Base-by-base conservation (phyloP, 2,329 filamentous ascomycete species). In the Cladophialophora chaetospira region DNA sequence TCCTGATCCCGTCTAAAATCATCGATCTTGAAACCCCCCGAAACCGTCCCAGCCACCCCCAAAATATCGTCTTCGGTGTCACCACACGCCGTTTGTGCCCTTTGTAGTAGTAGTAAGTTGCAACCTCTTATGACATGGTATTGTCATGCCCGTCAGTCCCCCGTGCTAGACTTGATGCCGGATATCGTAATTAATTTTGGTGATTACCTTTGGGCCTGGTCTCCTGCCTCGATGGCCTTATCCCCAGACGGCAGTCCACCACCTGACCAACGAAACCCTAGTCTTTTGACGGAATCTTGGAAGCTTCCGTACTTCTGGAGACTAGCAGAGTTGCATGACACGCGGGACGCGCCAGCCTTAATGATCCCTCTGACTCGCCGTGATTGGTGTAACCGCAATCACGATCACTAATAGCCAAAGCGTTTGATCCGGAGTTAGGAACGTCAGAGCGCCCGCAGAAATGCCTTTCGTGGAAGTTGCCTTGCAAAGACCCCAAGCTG, bases 371-470 rank as follows among this genome's bases (percentile, higher is more conserved):
- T 11, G 45, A 28, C 35, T 38, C 35, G n/a, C 9, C 8, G 9
- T 49, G 33, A 55, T 55, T 55, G 53, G 53, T 10, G 35, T 42
- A 19, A 21, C 31, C 29, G 19, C 17, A n/a, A 28, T 47, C 45
- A 44, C 26, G 53, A 55, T 55, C 45, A 55, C 53, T 55, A 55
- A 55, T 55, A 55, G 35, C 23, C 25, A 13, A 10, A 9, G 25
- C 35, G n/a, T 17, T 26, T 31, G 9, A 26, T n/a, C 19, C 53
- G 53, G 53, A 55, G 33, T 55, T 55, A 55, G 53, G 53, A 55
- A 47, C 45, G 2, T 10, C 5, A 45, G 40, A 31, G 15, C 28
- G 13, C 13, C 42, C 50, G 38, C 50, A 8, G 29, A 33, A 6
- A 33, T 13, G 29, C 6, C 13, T 33, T 33, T n/a, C n/a, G n/a